Evolutionary conservation across 306 rosid species (phyloP), one percentile per base, ranked within the genome.

Genomic region (Rubus parviflorus): DNA sequence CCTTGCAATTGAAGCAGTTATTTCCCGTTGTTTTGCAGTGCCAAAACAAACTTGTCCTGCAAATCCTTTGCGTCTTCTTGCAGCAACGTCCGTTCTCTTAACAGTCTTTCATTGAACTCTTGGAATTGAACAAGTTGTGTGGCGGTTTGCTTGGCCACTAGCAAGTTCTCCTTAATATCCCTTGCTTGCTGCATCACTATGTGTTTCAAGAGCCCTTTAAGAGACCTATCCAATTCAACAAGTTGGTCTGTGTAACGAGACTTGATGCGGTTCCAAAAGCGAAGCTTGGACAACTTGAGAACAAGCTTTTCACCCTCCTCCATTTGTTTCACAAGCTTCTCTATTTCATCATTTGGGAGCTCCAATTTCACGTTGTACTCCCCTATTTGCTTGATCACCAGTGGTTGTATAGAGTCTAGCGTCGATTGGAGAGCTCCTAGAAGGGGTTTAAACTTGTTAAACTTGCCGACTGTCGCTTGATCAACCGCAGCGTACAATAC

Each of bases 101-200:
- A 30, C 19, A 61, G 67, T 14, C 41, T 61, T 35, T 61, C 67
- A 14, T 35, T 61, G 0, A 61, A 14, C 41, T 61, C 67, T 16
- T 61, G 67, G n/a, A 61, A 12, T 30, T 30, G 42, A 19, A 25
- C 67, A 0, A 61, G 67, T 25, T 30, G 67, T 6, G 5, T 11
- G 42, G 67, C 67, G 41, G 66, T 61, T 14, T 61, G 42, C 42
- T 35, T 61, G n/a, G 8, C 67, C 42, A 61, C 42, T 4, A 61
- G 42, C 67, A 61, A 61, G 67, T 61, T 61, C 67, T 61, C 67
- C 42, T 61, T 30, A 6, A 13, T 15, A 61, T 30, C 67, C 42
- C 67, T 61, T 15, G 42, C 67, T 61, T 61, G 67, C 67, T 30
- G 67, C 42, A 30, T 61, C 8, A 61, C 19, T 14, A 61, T 9